These are phyloP conservation scores for Ploettnerulaceae sp. DNA, from an alignment of 2,329 filamentous ascomycete genomes.

Conservation along the genomic window DNA sequence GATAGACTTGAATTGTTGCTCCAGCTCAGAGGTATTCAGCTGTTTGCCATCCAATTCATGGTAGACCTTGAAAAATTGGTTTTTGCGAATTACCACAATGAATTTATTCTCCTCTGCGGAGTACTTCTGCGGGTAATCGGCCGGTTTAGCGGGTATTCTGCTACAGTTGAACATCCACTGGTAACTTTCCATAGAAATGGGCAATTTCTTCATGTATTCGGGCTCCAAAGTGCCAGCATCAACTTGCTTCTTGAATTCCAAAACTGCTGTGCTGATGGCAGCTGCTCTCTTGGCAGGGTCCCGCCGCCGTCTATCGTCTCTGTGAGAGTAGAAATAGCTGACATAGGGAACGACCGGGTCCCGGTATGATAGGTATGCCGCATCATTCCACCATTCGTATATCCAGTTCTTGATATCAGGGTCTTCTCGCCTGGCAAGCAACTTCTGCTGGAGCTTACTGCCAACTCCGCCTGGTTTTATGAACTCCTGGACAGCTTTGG, in stretches of 20 bases:
- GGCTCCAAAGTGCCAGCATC: constrained; percentile 80
- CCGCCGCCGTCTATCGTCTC: constrained; percentile 82
- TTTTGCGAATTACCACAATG: constrained; percentile 87
- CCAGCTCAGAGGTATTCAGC: constrained; percentile 83
- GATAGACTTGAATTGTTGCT: constrained; percentile 80
- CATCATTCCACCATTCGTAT: constrained; percentile 96
- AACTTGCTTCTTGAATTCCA: constrained; percentile 94
- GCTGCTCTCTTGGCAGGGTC: constrained; percentile 91
- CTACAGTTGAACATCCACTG: constrained; percentile 98
- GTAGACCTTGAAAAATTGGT: constrained; percentile 91
- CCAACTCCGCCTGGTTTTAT: constrained; percentile 81
- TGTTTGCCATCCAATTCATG: constrained; percentile 78
- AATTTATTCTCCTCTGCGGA: constrained; percentile 71
- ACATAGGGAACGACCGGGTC: constrained; percentile 97
- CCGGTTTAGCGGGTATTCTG: constrained; percentile 75
- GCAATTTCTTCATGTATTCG: constrained; percentile 97
- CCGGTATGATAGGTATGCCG: constrained; percentile 86
- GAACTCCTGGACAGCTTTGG: constrained; percentile 84
- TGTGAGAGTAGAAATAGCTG: constrained; percentile 98
- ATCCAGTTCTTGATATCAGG: constrained; percentile 89
- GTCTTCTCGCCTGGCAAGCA: constrained; percentile 73
- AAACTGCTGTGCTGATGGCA: constrained; percentile 75
- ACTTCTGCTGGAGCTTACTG: constrained; percentile 78
- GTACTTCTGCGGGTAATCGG: constrained; percentile 82
- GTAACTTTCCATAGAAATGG: constrained; percentile 98